Base-by-base conservation (phyloP, 345 rosid genomes). In the Camelina sativa region DNA sequence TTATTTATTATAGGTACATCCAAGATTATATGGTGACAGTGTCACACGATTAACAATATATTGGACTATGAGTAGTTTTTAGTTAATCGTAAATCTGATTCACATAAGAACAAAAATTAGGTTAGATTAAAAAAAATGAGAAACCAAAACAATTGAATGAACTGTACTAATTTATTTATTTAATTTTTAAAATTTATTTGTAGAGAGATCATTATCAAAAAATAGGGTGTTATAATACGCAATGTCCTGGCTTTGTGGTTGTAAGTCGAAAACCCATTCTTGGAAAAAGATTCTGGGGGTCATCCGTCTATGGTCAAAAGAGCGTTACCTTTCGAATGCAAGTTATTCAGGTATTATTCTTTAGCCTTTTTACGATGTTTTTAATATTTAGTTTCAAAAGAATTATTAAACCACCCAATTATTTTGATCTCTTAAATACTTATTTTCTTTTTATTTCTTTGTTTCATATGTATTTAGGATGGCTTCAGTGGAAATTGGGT, bases 201-300 rank as follows among this genome's bases (percentile, higher is more conserved):
- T 44, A 76, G 75, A 34, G 48, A 62, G 69, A 76, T 55, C 65
- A 35, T 13, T 69, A 44, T 62, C 13, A 7, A 0, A 25, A 60
- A 68, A 62, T 59, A 41, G 80, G 80, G 2, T 76, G 80, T 3
- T 76, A 76, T 23, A 76, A 76, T 57, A 76, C 65, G 2, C 13
- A 54, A 11, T 69, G 80, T 2, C 75, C 80, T 35, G 71, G 80
- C 35, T 76, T 76, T 44, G 71, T 76, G 69, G 58, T 60, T 62
- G 15, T 54, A 54, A 53, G 55, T 68, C 43, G 35, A 3, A 55
- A 68, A 3, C 58, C 32, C 0, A 51, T 1, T 17, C 52, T 62
- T 61, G 75, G 74, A 53, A 51, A 12, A 0, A 35, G 19, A n/a
- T 73, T 73, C 32, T 19, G 17, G 47, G 62, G 78, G 1, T 3